Percentiles rank a stretch among this genome's conserved stretches.
Evolutionary conservation across 2,329 filamentous ascomycete genomes (phyloP).

Genomic region (Periconia macrospinosa): DNA sequence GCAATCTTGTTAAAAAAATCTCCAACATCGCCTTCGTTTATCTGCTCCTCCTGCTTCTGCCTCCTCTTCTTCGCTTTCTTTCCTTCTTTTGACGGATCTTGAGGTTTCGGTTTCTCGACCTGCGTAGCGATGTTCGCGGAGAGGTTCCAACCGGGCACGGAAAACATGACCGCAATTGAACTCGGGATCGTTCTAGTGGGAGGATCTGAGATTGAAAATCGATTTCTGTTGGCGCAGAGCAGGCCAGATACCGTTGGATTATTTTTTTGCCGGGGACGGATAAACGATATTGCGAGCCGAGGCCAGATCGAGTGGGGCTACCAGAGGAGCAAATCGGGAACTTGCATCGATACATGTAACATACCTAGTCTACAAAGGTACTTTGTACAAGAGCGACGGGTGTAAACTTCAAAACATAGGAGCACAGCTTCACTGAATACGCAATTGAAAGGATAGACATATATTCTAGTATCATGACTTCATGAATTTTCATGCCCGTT

Average conservation of each 20-base stretch:
- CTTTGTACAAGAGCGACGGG: too few relatives aligned
- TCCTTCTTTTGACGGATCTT: slow-evolving; percentile 44
- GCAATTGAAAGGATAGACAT: too few relatives aligned
- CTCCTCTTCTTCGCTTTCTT: slow-evolving; percentile 61
- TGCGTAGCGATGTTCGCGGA: slow-evolving; percentile 75
- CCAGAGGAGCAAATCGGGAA: not conserved
- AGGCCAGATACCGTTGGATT: not conserved
- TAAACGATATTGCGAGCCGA: not conserved
- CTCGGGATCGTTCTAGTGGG: not conserved
- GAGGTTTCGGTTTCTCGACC: slow-evolving; percentile 47
- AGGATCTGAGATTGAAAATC: not conserved
- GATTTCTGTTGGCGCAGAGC: not conserved
- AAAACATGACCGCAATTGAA: slow-evolving; percentile 68
- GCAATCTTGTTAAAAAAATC: slow-evolving; percentile 40
- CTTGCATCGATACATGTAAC: too few relatives aligned
- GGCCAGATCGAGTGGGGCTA: not conserved
- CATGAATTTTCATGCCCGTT: not conserved
- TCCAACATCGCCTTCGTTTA: slow-evolving; percentile 69
- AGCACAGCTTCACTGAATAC: too few relatives aligned
- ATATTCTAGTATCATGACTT: not conserved
- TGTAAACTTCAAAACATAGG: too few relatives aligned
- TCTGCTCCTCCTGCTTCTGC: slow-evolving; percentile 69
- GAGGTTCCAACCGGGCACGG: slow-evolving; percentile 90
- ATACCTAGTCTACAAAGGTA: too few relatives aligned
- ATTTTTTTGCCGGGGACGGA: slow-evolving; percentile 2